Percentiles rank a stretch among this genome's conserved stretches.
Conservation (phyloP, 352 stramenopile species). For the Pilasporangium apinafurcum region DNA sequence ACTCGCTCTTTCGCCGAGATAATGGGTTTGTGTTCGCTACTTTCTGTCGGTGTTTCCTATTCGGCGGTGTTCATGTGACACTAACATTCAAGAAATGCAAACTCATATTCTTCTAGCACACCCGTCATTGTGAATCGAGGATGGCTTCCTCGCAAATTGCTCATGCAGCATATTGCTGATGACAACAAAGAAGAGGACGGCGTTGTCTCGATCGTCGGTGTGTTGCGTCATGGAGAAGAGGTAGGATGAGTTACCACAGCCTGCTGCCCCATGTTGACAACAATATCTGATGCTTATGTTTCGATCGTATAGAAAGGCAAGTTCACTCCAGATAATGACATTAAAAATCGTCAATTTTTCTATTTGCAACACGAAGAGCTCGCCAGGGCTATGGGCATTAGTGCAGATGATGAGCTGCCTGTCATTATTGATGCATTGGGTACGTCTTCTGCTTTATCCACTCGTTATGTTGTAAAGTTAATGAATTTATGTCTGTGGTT, state of each 20-base stretch:
- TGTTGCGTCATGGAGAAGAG: conserved; percentile 76
- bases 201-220: conserved; percentile 51
- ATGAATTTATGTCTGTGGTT: conserved; percentile 1
- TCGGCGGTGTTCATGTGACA: background rate
- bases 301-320: conserved; percentile 44
- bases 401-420: conserved; percentile 49
- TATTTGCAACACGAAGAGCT: conserved; percentile 79
- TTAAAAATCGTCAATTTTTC: conserved; percentile 71
- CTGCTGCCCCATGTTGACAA: background rate
- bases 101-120: conserved; percentile 27
- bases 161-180: conserved; percentile 61
- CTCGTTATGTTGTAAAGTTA: background rate
- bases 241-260: conserved; percentile 14
- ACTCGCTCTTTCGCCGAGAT: conserved; percentile 68
- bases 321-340: conserved; percentile 80
- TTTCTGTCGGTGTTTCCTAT: too few species aligned
- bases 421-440: conserved; percentile 75
- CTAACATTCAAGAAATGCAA: background rate
- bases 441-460: too few species aligned
- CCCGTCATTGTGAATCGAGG: conserved; percentile 83
- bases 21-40: conserved; percentile 38
- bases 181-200: conserved; percentile 50
- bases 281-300: background rate
- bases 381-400: conserved; percentile 66
- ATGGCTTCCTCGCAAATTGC: conserved; percentile 70